Conservation (phyloP, 2,329 filamentous ascomycete species). For the Alternaria angustiovoidea region DNA sequence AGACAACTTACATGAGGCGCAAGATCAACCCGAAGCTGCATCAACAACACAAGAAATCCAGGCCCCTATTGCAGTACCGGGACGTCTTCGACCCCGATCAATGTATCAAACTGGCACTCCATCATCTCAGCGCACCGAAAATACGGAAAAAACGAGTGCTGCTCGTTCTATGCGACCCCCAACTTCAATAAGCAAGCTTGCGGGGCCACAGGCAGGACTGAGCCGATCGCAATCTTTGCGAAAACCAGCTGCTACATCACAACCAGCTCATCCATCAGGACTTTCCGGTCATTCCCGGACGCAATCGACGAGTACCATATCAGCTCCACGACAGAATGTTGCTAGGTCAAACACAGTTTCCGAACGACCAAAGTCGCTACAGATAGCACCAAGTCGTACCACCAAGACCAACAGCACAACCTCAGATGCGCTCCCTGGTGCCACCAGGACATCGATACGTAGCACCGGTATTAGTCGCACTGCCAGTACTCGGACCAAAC, state of each 20-base stretch:
- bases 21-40: not conserved
- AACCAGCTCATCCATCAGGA: constrained; percentile 20
- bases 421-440: constrained; percentile 17
- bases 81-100: constrained; percentile 41
- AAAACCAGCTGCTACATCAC: constrained; percentile 32
- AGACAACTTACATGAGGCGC: not conserved
- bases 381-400: constrained; percentile 20
- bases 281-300: constrained; percentile 34
- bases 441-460: constrained; percentile 30
- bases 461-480: constrained; percentile 38
- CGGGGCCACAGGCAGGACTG: constrained; percentile 29
- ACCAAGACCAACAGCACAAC: constrained; percentile 15
- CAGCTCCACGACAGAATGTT: constrained; percentile 22
- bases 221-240: constrained; percentile 42
- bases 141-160: constrained; percentile 14
- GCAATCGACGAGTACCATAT: constrained; percentile 35
- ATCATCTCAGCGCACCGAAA: constrained; percentile 12
- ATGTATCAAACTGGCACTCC: constrained; percentile 37
- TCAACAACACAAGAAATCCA: constrained; percentile 1
- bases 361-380: constrained; percentile 39
- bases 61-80: constrained; percentile 8
- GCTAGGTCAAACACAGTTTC: constrained; percentile 19
- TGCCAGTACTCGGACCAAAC: constrained; percentile 31
- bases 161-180: constrained; percentile 29
- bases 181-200: constrained; percentile 27